Conservation (phyloP, 352 stramenopile species). For the Pythium dissotocum region DNA sequence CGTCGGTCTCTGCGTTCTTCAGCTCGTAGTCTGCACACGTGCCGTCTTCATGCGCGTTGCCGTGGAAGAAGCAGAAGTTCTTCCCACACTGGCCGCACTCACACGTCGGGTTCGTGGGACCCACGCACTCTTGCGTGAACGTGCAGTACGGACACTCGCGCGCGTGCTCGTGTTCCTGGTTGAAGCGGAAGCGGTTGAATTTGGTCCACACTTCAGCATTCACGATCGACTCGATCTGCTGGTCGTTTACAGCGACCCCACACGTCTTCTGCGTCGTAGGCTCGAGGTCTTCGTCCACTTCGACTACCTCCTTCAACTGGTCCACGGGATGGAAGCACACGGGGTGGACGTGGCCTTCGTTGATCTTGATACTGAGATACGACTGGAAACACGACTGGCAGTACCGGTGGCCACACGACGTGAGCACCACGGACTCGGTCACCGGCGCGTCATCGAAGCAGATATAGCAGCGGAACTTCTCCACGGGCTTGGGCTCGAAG, state of each 20-base stretch:
- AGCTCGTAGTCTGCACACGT: constrained; percentile 21
- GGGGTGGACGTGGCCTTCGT: constrained; percentile 66
- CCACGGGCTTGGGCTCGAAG: constrained; percentile 9
- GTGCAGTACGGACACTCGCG: constrained; percentile 22
- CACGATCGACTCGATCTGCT: constrained; percentile 12
- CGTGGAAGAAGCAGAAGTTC: constrained; percentile 22
- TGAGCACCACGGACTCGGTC: constrained; percentile 37
- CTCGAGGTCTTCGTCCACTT: background rate
- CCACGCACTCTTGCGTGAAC: constrained; percentile 8
- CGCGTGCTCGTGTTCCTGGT: constrained; percentile 7
- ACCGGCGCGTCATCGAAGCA: constrained; percentile 61
- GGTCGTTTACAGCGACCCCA: background rate
- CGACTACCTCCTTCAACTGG: constrained; percentile 12
- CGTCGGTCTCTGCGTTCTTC: constrained; percentile 1
- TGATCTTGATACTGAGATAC: constrained; percentile 73
- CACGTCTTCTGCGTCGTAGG: background rate
- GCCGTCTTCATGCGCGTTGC: constrained; percentile 11
- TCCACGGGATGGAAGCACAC: constrained; percentile 50
- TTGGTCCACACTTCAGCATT: constrained; percentile 4
- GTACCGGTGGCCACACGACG: constrained; percentile 58
- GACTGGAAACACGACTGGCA: constrained; percentile 55
- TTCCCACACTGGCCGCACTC: constrained; percentile 4
- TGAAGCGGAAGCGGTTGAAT: constrained; percentile 17
- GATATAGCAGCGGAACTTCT: constrained; percentile 75
- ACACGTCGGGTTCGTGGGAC: background rate